Base-by-base conservation (phyloP, 306 rosid genomes). In the Rosa multiflora region DNA sequence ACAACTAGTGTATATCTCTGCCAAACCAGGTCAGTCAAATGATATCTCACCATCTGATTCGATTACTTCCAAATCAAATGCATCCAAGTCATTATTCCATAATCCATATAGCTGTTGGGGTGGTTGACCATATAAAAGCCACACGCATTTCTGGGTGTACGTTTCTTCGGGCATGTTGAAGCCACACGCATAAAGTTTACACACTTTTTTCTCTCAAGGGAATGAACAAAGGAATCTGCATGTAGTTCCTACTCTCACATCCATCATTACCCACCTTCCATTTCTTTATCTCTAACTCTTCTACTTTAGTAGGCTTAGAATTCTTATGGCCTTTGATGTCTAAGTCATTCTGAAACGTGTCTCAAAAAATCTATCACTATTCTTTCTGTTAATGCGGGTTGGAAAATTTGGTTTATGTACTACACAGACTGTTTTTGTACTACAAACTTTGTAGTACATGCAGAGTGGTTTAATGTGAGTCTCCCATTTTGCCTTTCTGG, bases 191-290 rank as follows among this genome's bases (percentile, higher is more conserved):
- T 2, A 18, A 73, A 47, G 23, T 18, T 3, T 2, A 26, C 10
- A 10, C 32, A 43, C 74, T 37, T 58, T 21, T n/a, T 10, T 8
- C 26, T 61, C 39, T 61, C 39, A n/a, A 83, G 43, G 44, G 61
- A 51, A 40, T 8, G 55, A n/a, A 53, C 3, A 8, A 35, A 63
- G 68, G 42, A 63, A 63, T 63, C 40, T 63, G 47, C 47, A 44
- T 44, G n/a, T 9, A 35, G 43, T 51, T 8, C 67, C 49, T 29
- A 21, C 55, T 70, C 74, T 70, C n/a, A 11, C 35, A 47, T 13
- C 79, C 51, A 52, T 46, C 71, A n/a, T 5, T 47, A 72, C 71
- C 75, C 72, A 76, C 80, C 78, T 39, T 20, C 73, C 71, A 5
- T 35, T 64, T 53, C 59, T 5, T 15, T 6, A 53, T 53, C 59